phyloP scores from a whole-genome alignment of 495 filamentous ascomycete species.

The Penicillium coprophilum region DNA sequence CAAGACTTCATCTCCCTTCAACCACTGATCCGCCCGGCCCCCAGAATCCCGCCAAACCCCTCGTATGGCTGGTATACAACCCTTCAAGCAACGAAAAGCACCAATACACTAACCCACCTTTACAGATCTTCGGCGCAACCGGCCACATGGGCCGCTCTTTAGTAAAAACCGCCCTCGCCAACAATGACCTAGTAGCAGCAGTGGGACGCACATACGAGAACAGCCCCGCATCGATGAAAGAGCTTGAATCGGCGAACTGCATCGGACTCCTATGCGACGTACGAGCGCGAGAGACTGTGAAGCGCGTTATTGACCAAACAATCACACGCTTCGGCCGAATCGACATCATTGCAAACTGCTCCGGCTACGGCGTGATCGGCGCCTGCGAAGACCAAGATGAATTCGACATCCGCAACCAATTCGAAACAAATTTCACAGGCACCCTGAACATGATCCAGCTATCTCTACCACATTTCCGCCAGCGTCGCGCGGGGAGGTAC shows the following conservation, averaged over 20 bases:
- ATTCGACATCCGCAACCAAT: slow-evolving; percentile 91
- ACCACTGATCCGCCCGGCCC: slow-evolving; percentile 80
- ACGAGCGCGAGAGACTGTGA: slow-evolving; percentile 74
- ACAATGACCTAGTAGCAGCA: slow-evolving; percentile 83
- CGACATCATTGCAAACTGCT: slow-evolving; percentile 89
- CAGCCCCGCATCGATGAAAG: slow-evolving; percentile 64
- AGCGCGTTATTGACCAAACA: slow-evolving; percentile 63
- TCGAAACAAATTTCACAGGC: slow-evolving; percentile 95
- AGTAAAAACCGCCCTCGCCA: slow-evolving; percentile 73
- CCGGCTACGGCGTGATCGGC: slow-evolving; percentile 89
- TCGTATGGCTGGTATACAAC: slow-evolving; percentile 76
- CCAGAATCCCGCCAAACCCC: slow-evolving; percentile 66
- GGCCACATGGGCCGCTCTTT: slow-evolving; percentile 94
- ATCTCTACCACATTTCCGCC: slow-evolving; percentile 85
- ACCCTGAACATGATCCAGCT: slow-evolving; percentile 89
- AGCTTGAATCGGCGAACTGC: slow-evolving; percentile 60
- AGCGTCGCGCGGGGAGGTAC: slow-evolving; percentile 71
- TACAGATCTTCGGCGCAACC: slow-evolving; percentile 85
- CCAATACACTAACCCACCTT: slow-evolving; percentile 3
- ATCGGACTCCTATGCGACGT: slow-evolving; percentile 87
- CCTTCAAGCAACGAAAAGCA: slow-evolving; percentile 16
- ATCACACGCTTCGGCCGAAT: slow-evolving; percentile 75
- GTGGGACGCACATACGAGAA: slow-evolving; percentile 86
- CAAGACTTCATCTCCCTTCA: slow-evolving; percentile 61
- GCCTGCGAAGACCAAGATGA: slow-evolving; percentile 97